A percentile compares a stretch with the other conserved stretches of the same genome.
Evolutionary conservation across 2,329 filamentous ascomycete genomes (phyloP).

Genomic region (Fusarium concolor): DNA sequence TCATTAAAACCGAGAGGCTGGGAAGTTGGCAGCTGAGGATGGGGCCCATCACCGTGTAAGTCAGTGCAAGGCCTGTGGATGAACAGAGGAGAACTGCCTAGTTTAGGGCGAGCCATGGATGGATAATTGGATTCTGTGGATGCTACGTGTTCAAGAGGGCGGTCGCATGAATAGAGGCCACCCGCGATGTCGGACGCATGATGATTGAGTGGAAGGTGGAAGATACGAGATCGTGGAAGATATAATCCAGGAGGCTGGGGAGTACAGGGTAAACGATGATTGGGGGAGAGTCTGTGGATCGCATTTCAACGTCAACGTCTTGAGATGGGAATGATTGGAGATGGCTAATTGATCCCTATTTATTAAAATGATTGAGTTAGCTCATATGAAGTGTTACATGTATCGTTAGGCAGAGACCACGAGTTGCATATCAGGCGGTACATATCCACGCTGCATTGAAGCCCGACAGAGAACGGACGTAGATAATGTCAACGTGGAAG

Average conservation of each 20-base stretch:
- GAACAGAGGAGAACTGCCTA: neutral
- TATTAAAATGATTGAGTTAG: neutral
- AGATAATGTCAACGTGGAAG: neutral
- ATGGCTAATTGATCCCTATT: neutral
- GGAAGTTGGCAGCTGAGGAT: slow-evolving; percentile 15
- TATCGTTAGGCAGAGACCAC: neutral
- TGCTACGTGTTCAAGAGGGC: slow-evolving; percentile 35
- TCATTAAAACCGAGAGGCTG: slow-evolving; percentile 22
- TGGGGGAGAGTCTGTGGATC: slow-evolving; percentile 6
- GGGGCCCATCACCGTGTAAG: slow-evolving; percentile 22
- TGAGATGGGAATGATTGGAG: neutral
- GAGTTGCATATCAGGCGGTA: neutral
- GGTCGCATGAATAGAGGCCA: slow-evolving; percentile 45
- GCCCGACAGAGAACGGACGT: neutral
- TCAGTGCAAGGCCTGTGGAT: neutral
- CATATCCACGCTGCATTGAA: slow-evolving; percentile 8
- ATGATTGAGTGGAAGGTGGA: slow-evolving; percentile 27
- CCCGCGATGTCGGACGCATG: slow-evolving; percentile 29
- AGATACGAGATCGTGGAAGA: slow-evolving; percentile 27
- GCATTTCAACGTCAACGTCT: neutral
- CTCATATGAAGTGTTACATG: neutral
- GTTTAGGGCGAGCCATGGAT: neutral
- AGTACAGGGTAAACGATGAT: slow-evolving; percentile 37
- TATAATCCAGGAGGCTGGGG: slow-evolving; percentile 44
- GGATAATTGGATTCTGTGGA: slow-evolving; percentile 21